These are phyloP conservation scores for Termitomyces heimii DNA, from an alignment of 768 basidiomycete species.

Conservation along the genomic window DNA sequence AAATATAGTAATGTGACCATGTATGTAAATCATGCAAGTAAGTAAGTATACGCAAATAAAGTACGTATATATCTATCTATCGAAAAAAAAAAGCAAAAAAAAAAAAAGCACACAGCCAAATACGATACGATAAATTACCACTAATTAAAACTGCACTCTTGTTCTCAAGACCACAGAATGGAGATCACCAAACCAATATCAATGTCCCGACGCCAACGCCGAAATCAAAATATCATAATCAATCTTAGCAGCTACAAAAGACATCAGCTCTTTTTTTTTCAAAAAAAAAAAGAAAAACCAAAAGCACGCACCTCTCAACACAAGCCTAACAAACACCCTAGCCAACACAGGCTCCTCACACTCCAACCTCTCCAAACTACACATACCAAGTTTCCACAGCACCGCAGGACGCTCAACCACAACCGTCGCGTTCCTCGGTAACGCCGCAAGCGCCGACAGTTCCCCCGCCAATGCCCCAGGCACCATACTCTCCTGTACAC, in stretches of 20 bases:
- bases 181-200: background rate
- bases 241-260: constrained; percentile 15
- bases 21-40: no score
- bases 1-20: no score
- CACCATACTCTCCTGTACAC: constrained; percentile 88
- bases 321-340: constrained; percentile 56
- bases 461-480: constrained; percentile 92
- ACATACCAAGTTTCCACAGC: constrained; percentile 73
- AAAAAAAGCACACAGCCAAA: no score
- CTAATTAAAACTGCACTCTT: no score
- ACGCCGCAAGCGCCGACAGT: constrained; percentile 74
- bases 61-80: no score
- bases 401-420: constrained; percentile 72
- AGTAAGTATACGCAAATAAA: no score
- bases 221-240: constrained; percentile 12
- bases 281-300: background rate
- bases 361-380: constrained; percentile 57
- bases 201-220: constrained; percentile 13
- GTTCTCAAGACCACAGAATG: no score
- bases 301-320: constrained; percentile 59
- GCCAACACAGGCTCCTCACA: constrained; percentile 61
- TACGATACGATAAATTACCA: no score
- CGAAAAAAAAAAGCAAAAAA: no score
- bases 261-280: background rate
- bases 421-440: constrained; percentile 81